Evolutionary conservation across 176 grass and related monocot species (phyloP), one percentile per base, ranked within the genome.

Genomic region (Cenchrus americanus): DNA sequence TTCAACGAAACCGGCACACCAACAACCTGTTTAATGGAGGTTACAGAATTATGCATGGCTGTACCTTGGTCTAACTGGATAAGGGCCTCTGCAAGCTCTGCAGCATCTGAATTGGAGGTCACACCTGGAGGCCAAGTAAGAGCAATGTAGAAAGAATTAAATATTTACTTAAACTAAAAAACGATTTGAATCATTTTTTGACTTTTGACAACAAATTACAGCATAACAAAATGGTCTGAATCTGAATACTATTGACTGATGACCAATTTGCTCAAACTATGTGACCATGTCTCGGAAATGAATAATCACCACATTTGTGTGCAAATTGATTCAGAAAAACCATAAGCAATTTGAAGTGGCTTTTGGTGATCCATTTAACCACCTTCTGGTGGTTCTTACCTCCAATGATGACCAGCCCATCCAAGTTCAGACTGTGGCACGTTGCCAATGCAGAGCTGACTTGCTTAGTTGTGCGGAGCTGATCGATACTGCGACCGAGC

Each of bases 331-430:
- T 37, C n/a, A 70, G 69, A 77, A n/a, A n/a, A n/a, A 82, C 22
- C 30, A 24, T 3, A 27, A 14, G 14, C 11, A 19, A 34, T 14
- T 67, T 66, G 34, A 10, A n/a, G 27, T 37, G 21, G 50, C 27
- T 49, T 67, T 67, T 80, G 14, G n/a, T 21, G 34, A 79, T 15
- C 2, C 61, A 73, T 66, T 69, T 69, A 41, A 54, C 66, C 43
- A 9, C 15, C 13, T 40, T 51, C 14, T 69, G 4, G 15, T 44
- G 60, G 51, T 62, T 50, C 21, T 14, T 93, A 98, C 96, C 96
- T 95, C 96, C 96, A 77, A 98, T 83, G 72, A 98, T 87, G 64
- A 98, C 89, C 83, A 98, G 91, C 32, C 96, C 96, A 85, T 98
- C 93, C 85, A 98, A 87, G 68, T 94, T 87, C 49, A 95, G 87